Conservation (phyloP, 148 eudicot species). For the Vaccinium macrocarpon region DNA sequence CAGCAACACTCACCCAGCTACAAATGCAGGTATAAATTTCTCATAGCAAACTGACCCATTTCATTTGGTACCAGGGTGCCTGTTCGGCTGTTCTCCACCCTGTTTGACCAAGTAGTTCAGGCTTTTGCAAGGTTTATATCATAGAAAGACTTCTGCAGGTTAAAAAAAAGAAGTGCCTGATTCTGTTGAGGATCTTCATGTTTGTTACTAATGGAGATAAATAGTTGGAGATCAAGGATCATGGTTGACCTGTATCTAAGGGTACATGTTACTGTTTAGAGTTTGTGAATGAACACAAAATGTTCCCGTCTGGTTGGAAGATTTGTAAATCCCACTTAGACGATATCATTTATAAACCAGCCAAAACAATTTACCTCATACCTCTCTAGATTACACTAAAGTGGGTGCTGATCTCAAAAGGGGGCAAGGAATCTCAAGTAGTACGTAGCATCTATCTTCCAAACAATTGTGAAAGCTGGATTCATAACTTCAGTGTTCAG, state of each 20-base stretch:
- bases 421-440: background rate
- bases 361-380: background rate
- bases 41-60: background rate
- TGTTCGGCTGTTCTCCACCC: background rate
- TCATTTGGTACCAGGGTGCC: background rate
- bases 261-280: background rate
- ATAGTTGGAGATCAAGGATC: background rate
- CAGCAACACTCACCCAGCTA: constrained; percentile 1
- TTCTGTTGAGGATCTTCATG: background rate
- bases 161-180: background rate
- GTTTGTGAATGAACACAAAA: background rate
- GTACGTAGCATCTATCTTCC: background rate
- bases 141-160: background rate
- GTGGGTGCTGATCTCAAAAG: background rate
- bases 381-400: too few species aligned
- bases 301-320: background rate
- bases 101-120: background rate
- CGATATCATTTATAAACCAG: background rate
- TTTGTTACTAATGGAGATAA: background rate
- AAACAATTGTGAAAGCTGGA: background rate
- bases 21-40: background rate
- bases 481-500: background rate
- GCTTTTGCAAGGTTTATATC: background rate
- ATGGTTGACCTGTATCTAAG: background rate
- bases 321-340: background rate